phyloP scores from a whole-genome alignment of 441 rosid genomes.

The Pelargonium exstipulatum region DNA sequence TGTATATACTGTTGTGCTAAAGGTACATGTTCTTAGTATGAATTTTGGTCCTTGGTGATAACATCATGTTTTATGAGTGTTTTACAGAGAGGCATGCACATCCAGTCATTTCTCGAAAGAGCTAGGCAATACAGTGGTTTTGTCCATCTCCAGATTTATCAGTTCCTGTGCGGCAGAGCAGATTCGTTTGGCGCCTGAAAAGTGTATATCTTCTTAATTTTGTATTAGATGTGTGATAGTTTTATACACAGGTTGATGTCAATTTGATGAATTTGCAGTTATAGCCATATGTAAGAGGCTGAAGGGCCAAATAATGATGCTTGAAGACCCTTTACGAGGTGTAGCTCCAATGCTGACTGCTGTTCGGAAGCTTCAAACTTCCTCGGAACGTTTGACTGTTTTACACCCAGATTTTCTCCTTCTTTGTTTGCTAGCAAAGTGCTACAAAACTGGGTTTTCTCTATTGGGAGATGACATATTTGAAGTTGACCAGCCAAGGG shows the following conservation, averaged over 20 bases:
- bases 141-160: slow-evolving; percentile 51
- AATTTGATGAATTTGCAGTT: slow-evolving; percentile 41
- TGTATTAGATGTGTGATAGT: background rate
- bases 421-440: slow-evolving; percentile 67
- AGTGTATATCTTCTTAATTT: slow-evolving; percentile 42
- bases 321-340: slow-evolving; percentile 64
- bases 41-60: background rate
- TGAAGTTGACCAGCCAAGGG: slow-evolving; percentile 88
- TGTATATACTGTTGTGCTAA: background rate
- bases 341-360: slow-evolving; percentile 67
- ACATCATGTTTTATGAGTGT: background rate
- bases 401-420: slow-evolving; percentile 92
- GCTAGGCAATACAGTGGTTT: slow-evolving; percentile 39
- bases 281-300: slow-evolving; percentile 67
- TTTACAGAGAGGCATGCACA: slow-evolving; percentile 61
- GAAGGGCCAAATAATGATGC: slow-evolving; percentile 65
- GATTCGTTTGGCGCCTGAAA: slow-evolving; percentile 67
- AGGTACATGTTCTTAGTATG: background rate
- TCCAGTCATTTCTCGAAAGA: slow-evolving; percentile 48
- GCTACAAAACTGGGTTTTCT: slow-evolving; percentile 70
- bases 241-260: slow-evolving; percentile 10
- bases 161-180: slow-evolving; percentile 57
- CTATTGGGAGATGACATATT: slow-evolving; percentile 72
- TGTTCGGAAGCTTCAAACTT: slow-evolving; percentile 60
- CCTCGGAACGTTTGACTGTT: slow-evolving; percentile 67